phyloP scores from a whole-genome alignment of 2,329 filamentous ascomycete genomes.

The Fusarium globosum region DNA sequence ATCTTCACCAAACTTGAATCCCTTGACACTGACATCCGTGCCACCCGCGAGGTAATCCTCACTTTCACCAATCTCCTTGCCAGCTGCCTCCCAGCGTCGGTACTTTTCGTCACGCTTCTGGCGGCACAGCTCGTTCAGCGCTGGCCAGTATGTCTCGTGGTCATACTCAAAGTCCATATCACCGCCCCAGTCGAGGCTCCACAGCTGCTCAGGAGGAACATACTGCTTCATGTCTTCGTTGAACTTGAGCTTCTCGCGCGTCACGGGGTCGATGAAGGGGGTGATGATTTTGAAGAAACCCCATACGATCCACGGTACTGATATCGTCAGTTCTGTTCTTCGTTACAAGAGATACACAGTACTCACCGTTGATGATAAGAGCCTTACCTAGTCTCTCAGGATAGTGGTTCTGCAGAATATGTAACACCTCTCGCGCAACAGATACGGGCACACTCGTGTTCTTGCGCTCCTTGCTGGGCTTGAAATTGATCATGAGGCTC shows the following conservation, averaged over 20 bases:
- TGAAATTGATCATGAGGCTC: constrained; percentile 92
- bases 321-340: not conserved
- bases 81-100: constrained; percentile 81
- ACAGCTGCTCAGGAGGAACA: constrained; percentile 84
- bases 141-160: constrained; percentile 89
- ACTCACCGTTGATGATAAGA: constrained; percentile 84
- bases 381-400: constrained; percentile 91
- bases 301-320: constrained; percentile 90
- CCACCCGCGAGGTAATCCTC: constrained; percentile 86
- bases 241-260: constrained; percentile 95
- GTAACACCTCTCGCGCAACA: constrained; percentile 84
- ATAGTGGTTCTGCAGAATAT: constrained; percentile 95
- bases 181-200: constrained; percentile 79
- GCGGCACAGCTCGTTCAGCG: constrained; percentile 77
- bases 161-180: constrained; percentile 92
- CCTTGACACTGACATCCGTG: constrained; percentile 50
- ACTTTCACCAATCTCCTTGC: constrained; percentile 84
- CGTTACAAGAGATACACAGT: not conserved
- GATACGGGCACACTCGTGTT: constrained; percentile 79
- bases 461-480: constrained; percentile 77
- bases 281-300: constrained; percentile 97
- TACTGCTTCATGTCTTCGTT: constrained; percentile 90
- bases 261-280: constrained; percentile 95
- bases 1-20: constrained; percentile 45
- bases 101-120: constrained; percentile 71